phyloP scores from a whole-genome alignment of 768 basidiomycete species.

The Lactifluus hygrophoroides region DNA sequence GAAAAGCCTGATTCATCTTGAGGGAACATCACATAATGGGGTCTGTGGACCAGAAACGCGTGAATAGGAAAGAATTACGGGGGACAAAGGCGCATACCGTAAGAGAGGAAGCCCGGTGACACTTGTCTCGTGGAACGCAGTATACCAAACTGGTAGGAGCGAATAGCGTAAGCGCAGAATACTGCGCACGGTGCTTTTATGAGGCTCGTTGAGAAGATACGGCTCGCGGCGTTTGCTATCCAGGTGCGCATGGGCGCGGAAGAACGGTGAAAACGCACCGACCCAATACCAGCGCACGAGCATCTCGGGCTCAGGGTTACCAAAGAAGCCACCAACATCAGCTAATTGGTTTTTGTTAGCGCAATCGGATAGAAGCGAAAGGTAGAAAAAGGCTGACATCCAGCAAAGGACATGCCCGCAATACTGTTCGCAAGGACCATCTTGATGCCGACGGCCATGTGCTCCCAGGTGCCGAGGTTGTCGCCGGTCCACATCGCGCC shows the following conservation, averaged over 20 bases:
- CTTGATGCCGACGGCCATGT: slow-evolving; percentile 87
- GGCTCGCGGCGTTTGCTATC: slow-evolving; percentile 98
- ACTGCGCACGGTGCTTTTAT: slow-evolving; percentile 73
- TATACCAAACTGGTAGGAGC: slow-evolving; percentile 93
- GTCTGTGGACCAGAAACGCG: slow-evolving; percentile 39
- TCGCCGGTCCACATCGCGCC: slow-evolving; percentile 99
- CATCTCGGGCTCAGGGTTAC: slow-evolving; percentile 91
- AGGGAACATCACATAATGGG: slow-evolving; percentile 95
- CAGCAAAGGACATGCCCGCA: slow-evolving; percentile 85
- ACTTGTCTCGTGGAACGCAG: slow-evolving; percentile 87
- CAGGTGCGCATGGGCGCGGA: slow-evolving; percentile 96
- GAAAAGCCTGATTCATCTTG: slow-evolving; percentile 77
- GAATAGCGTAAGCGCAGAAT: slow-evolving; percentile 75
- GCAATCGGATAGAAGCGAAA: neutral
- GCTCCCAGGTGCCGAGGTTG: slow-evolving; percentile 96
- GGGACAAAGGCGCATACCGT: slow-evolving; percentile 40
- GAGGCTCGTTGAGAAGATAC: slow-evolving; percentile 83
- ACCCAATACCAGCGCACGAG: slow-evolving; percentile 96
- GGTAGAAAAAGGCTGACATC: slow-evolving; percentile 49
- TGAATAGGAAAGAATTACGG: neutral
- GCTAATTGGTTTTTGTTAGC: slow-evolving; percentile 39
- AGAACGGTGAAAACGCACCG: slow-evolving; percentile 92
- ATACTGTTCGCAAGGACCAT: slow-evolving; percentile 88
- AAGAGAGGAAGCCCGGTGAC: slow-evolving; percentile 75
- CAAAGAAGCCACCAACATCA: slow-evolving; percentile 98